Evolutionary conservation across 2,329 filamentous ascomycete genomes (phyloP), one percentile per base, ranked within the genome.

Genomic region (Sphaerulina vaccinii): DNA sequence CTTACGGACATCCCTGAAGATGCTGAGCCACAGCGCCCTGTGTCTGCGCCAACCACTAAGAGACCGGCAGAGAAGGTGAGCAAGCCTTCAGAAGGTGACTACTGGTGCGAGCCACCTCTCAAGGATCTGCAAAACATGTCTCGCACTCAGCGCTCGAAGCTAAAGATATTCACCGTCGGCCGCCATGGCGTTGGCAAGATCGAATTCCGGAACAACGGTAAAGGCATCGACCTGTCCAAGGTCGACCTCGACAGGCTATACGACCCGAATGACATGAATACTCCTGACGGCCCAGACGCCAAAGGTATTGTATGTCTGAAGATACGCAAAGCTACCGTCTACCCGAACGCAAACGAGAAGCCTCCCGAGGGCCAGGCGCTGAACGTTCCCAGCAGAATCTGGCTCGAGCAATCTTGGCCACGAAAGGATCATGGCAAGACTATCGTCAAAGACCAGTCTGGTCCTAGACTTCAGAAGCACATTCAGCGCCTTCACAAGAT

Each of bases 391-490:
- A 89, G 93, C 0, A 84, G 82, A 32, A 91, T 99, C 58, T 83
- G 81, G n/a, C 80, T 99, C 9, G 86, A 93, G 68, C 92, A 97
- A 67, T 96, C 91, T 0, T 97, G 89, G 86, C 93, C 93, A 23
- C 87, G 92, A 51, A 80, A 80, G 67, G 73, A 76, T 47, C 80
- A 84, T 58, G 82, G 81, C 67, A 78, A 76, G 58, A 64, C 58
- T 19, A 49, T 56, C 4, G 65, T 81, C 68, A 70, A 73, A 52
- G 80, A 84, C 38, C 86, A 81, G 57, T 80, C 75, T 56, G 80
- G 81, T n/a, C 78, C 80, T 19, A 80, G 84, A 23, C 83, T 90
- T 57, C 80, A 85, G 32, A 95, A 90, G 72, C 93, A 99, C 70
- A 73, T 96, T 50, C 83, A 86, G 55, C 86, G 88, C 48, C 81